Evolutionary conservation across 2,329 filamentous ascomycete species (phyloP).

Genomic region (Seiridium cupressi): DNA sequence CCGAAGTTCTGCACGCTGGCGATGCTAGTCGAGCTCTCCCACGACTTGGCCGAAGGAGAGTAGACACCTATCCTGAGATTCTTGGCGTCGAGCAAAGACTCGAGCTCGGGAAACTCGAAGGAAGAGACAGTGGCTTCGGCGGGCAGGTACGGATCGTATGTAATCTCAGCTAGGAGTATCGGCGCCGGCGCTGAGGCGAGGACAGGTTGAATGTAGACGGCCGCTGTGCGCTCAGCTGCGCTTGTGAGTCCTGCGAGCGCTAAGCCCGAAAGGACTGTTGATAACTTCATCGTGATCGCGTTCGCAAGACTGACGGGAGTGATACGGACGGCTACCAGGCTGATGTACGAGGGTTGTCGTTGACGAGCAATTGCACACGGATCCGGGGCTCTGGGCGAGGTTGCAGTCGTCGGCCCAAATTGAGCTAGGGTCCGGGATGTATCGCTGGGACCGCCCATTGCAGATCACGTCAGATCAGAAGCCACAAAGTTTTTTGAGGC

Average conservation of each 20-base stretch:
- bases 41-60: constrained; percentile 42
- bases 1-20: constrained; percentile 55
- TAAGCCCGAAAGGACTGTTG: constrained; percentile 39
- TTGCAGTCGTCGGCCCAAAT: not conserved
- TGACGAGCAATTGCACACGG: not conserved
- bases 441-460: not conserved
- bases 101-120: constrained; percentile 57
- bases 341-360: not conserved
- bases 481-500: not conserved
- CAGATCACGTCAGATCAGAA: not conserved
- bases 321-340: not conserved
- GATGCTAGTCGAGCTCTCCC: constrained; percentile 56
- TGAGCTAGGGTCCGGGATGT: not conserved
- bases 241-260: constrained; percentile 36
- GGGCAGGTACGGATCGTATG: constrained; percentile 48
- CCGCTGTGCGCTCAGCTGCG: constrained; percentile 39
- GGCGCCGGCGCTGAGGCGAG: constrained; percentile 29
- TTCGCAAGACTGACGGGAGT: constrained; percentile 8
- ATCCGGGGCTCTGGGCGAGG: not conserved
- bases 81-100: constrained; percentile 36
- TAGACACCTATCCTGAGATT: constrained; percentile 60
- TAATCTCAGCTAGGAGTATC: constrained; percentile 52
- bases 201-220: constrained; percentile 56
- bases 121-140: constrained; percentile 45
- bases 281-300: constrained; percentile 37